Conservation (phyloP, 805 yeast genomes). For the Candida cerambycidarum region DNA sequence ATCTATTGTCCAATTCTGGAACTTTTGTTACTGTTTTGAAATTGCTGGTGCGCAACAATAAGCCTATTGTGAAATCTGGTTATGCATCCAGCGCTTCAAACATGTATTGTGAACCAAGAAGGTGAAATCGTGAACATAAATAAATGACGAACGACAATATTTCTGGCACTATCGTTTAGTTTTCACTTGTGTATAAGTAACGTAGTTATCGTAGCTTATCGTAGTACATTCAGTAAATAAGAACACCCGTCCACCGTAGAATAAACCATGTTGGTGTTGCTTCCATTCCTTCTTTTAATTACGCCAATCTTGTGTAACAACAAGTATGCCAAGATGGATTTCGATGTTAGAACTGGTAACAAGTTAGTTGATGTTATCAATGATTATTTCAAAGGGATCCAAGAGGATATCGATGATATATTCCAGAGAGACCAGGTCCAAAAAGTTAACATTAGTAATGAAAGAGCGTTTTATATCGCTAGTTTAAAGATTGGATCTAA, state of each 20-base stretch:
- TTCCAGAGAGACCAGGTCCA: conserved; percentile 4
- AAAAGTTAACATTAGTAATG: conserved; percentile 18
- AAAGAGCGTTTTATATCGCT: conserved; percentile 31
- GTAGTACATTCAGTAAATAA: too few relatives aligned
- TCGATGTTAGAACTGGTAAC: conserved; percentile 24
- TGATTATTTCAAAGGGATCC: conserved; percentile 12
- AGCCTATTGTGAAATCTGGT: neutral
- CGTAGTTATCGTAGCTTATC: too few relatives aligned
- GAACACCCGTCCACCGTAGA: conserved; percentile 13
- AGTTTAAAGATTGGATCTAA: conserved; percentile 29
- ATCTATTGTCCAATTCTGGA: neutral
- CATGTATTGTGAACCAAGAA: neutral
- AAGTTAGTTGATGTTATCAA: conserved; percentile 19
- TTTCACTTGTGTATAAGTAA: too few relatives aligned
- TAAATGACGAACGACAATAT: too few relatives aligned
- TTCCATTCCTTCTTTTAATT: neutral
- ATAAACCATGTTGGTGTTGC: too few relatives aligned
- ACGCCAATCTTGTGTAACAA: conserved; percentile 16
- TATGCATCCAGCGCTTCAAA: conserved; percentile 5
- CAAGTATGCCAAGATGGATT: conserved; percentile 24
- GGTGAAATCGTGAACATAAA: conserved; percentile 1
- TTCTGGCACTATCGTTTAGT: too few relatives aligned
- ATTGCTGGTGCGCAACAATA: conserved; percentile 8
- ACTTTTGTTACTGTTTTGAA: conserved; percentile 3
- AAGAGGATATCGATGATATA: neutral